Base-by-base conservation (phyloP, 306 rosid species). In the Nissolia schottii region DNA sequence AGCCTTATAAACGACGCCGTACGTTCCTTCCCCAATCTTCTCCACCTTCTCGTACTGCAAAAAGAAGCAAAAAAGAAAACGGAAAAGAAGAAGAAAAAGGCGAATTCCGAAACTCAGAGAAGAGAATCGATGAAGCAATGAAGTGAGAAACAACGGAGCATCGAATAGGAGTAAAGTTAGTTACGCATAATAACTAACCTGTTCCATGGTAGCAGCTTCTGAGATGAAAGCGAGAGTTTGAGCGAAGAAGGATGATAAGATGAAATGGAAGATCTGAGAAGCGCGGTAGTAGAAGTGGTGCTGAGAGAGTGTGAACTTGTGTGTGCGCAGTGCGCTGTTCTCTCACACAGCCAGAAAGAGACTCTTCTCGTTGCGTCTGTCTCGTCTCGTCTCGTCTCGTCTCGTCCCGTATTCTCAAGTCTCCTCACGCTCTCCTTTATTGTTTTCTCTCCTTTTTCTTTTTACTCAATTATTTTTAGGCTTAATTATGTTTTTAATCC, bases 1-100 rank as follows among this genome's bases (percentile, higher is more conserved):
- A 58, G 96, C 97, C 88, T 91, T 91, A 81, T 91, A 91, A 61
- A 91, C 97, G 73, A 91, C 97, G 16, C 97, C 97, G 68, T 91
- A 91, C 27, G 97, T 89, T 38, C 97, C 97, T 80, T 91, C 97
- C 3, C 97, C 97, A 37, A 91, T 91, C 86, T 91, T 91, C 87
- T 91, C 97, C 34, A 91, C 96, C 70, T 91, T 89, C 88, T 89
- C 96, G 76, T 91, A 91, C 97, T 91, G 77, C 71, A 72, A 65
- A 77, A 70, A 3, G 57, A 67, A 31, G 6, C 1, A 2, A 7
- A 4, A 27, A 13, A 54, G 4, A 3, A n/a, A 29, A 1, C 25
- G 1, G 13, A 1, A 2, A 6, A 7, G 4, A 56, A 6, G 12
- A 16, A 0, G 15, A 16, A 10, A 37, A 8, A 37, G 2, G 13